A percentile compares a stretch with the other conserved stretches of the same genome.
Conservation (phyloP, 257 asterid species). For the Solanum appendiculatum region DNA sequence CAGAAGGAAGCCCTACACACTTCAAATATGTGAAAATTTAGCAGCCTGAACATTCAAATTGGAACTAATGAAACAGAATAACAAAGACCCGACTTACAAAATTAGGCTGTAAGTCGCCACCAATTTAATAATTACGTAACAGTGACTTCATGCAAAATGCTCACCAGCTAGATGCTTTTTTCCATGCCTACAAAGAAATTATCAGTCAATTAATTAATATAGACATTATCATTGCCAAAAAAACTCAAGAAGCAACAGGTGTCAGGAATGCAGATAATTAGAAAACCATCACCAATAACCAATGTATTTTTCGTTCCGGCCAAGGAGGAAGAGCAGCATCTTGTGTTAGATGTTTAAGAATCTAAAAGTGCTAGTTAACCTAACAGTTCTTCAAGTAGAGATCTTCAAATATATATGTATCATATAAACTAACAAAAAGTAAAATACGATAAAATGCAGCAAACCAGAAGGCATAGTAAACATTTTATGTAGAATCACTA, state of each 20-base stretch:
- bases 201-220: not conserved
- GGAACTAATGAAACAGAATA: not conserved
- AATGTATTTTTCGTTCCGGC: not conserved
- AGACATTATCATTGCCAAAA: not conserved
- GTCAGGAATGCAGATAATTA: not conserved
- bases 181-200: not conserved
- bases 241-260: not conserved
- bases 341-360: not conserved
- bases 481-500: not conserved
- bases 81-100: not conserved
- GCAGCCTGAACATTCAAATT: not conserved
- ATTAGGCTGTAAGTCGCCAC: not conserved
- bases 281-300: not conserved
- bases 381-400: not conserved
- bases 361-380: not conserved
- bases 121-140: not conserved
- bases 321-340: not conserved
- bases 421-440: not conserved
- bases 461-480: not conserved
- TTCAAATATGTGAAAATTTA: not conserved
- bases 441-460: not conserved
- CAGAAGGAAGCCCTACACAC: not conserved
- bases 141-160: not conserved
- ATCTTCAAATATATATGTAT: not conserved
- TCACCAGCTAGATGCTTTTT: not conserved